phyloP scores from a whole-genome alignment of 352 stramenopile genomes.

The Pythium coloratum region DNA sequence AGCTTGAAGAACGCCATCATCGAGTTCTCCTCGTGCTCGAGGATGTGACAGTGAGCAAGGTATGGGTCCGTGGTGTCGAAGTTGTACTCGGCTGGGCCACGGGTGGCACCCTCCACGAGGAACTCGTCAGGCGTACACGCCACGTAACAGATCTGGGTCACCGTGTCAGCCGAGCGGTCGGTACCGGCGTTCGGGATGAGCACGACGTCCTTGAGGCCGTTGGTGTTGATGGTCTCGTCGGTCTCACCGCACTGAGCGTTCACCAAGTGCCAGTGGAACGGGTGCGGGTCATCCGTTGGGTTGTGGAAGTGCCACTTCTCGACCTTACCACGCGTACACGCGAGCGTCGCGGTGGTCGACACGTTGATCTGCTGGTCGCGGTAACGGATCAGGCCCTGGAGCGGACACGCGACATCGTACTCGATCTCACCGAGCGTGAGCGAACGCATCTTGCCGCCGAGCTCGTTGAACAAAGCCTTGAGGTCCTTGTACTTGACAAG shows the following conservation, averaged over 20 bases:
- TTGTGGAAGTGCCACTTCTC: constrained; percentile 84
- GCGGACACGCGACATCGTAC: constrained; percentile 37
- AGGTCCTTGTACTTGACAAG: constrained; percentile 53
- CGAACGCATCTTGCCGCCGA: constrained; percentile 49
- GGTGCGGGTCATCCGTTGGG: constrained; percentile 69
- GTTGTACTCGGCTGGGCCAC: constrained; percentile 52
- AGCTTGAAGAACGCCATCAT: constrained; percentile 77
- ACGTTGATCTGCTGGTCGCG: constrained; percentile 54
- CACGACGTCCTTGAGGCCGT: constrained; percentile 73
- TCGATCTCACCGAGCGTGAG: constrained; percentile 64
- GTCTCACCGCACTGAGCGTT: constrained; percentile 68
- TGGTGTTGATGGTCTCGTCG: constrained; percentile 69
- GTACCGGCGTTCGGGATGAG: constrained; percentile 59
- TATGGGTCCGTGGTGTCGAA: constrained; percentile 78
- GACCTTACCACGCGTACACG: constrained; percentile 69
- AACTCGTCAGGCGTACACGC: constrained; percentile 74
- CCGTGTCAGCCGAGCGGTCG: constrained; percentile 31
- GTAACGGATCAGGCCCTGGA: constrained; percentile 50
- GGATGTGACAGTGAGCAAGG: constrained; percentile 73
- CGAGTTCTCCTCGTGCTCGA: constrained; percentile 77
- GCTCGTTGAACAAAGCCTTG: constrained; percentile 48
- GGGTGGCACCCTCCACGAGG: constrained; percentile 49
- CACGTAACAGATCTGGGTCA: constrained; percentile 77
- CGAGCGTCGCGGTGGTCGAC: constrained; percentile 44
- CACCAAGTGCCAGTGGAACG: constrained; percentile 78